Conservation (phyloP, 441 rosid genomes). For the Pelargonium citronellum region DNA sequence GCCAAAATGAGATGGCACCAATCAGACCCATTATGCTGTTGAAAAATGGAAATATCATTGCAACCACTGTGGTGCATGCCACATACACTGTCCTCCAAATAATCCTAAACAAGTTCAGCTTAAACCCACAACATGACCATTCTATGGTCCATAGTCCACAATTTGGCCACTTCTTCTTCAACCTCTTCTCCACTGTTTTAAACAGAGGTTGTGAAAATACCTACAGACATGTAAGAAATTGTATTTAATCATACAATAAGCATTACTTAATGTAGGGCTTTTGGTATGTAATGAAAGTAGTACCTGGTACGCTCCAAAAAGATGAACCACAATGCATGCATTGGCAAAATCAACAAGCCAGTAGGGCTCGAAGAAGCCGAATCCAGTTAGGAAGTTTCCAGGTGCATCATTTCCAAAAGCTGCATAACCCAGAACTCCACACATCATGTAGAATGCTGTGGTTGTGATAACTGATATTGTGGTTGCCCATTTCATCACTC, state of each 20-base stretch:
- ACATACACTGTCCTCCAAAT: conserved; percentile 8
- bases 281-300: background rate
- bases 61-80: background rate
- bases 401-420: conserved; percentile 53
- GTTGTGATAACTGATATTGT: conserved; percentile 34
- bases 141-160: background rate
- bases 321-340: conserved; percentile 45
- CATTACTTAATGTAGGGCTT: background rate
- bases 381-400: conserved; percentile 54
- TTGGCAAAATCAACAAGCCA: conserved; percentile 64
- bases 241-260: background rate
- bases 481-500: conserved; percentile 50
- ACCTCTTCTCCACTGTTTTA: background rate
- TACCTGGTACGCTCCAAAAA: conserved; percentile 61
- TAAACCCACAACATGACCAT: background rate
- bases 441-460: conserved; percentile 45
- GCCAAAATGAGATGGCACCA: conserved; percentile 29
- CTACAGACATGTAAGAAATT: background rate
- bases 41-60: conserved; percentile 7
- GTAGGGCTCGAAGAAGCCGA: conserved; percentile 50
- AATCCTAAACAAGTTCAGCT: background rate
- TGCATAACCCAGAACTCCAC: conserved; percentile 55
- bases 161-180: background rate
- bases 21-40: conserved; percentile 2
- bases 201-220: background rate